Percentiles rank a stretch among this genome's conserved stretches.
Conservation (phyloP, 805 yeast species). For the Saccharomycopsis babjevae region DNA sequence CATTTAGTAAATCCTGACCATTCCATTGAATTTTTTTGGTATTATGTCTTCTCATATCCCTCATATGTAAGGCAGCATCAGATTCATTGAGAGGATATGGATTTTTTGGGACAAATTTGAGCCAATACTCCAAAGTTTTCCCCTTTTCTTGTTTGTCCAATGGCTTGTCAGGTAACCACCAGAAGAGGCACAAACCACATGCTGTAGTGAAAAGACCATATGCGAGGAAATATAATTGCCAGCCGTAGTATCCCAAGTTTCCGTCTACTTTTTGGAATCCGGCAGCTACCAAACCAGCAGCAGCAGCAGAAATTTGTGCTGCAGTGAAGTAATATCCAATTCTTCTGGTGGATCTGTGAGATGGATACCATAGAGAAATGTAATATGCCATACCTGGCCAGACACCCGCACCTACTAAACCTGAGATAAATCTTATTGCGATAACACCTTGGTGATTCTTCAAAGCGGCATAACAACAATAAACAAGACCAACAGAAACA, state of each 20-base stretch:
- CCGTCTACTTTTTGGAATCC: constrained; percentile 82
- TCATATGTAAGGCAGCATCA: constrained; percentile 47
- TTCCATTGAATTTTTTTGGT: constrained; percentile 40
- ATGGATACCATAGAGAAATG: constrained; percentile 76
- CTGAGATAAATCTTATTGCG: constrained; percentile 63
- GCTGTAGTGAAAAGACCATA: constrained; percentile 63
- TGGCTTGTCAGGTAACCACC: constrained; percentile 88
- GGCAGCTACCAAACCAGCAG: constrained; percentile 77
- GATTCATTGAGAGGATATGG: constrained; percentile 38
- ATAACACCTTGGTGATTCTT: constrained; percentile 48
- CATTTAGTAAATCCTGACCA: constrained; percentile 42
- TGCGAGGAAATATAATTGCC: constrained; percentile 77
- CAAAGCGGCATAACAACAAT: constrained; percentile 61
- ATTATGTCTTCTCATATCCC: constrained; percentile 50
- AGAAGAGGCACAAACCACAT: constrained; percentile 52
- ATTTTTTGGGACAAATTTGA: constrained; percentile 20
- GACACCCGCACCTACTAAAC: constrained; percentile 73
- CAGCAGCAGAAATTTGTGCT: constrained; percentile 86
- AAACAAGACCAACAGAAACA: constrained; percentile 66
- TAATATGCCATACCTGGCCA: constrained; percentile 91
- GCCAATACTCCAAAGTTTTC: constrained; percentile 8
- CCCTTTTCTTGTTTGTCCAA: constrained; percentile 18
- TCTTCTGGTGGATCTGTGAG: constrained; percentile 62
- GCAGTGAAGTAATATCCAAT: constrained; percentile 89
- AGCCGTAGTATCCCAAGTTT: constrained; percentile 58